Evolutionary conservation across 2,329 filamentous ascomycete species (phyloP).

Genomic region (Sordariomycetes sp.): DNA sequence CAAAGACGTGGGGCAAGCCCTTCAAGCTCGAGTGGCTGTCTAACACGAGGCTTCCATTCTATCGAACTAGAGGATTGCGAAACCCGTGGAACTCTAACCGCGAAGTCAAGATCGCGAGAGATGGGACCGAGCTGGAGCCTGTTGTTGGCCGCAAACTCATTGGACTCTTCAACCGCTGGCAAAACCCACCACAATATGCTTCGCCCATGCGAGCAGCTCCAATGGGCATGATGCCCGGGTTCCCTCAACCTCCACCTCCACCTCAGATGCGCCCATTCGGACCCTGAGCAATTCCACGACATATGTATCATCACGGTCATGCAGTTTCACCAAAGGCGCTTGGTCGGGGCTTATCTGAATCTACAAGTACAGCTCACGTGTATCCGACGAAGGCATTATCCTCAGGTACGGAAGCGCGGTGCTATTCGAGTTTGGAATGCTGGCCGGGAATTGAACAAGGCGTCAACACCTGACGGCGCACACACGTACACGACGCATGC

Average conservation of each 20-base stretch:
- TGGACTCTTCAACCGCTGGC: slow-evolving; percentile 62
- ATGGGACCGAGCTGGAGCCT: slow-evolving; percentile 88
- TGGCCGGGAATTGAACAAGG: too few relatives aligned
- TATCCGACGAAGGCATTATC: too few relatives aligned
- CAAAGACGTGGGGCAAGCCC: slow-evolving; percentile 78
- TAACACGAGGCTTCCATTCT: slow-evolving; percentile 76
- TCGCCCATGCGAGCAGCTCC: slow-evolving; percentile 19
- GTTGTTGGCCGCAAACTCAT: slow-evolving; percentile 67
- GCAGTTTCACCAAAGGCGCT: too few relatives aligned
- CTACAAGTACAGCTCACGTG: too few relatives aligned
- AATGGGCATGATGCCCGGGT: slow-evolving; percentile 26
- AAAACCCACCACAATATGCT: slow-evolving; percentile 24
- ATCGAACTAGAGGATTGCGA: slow-evolving; percentile 73
- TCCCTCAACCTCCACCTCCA: too few relatives aligned
- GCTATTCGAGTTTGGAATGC: too few relatives aligned
- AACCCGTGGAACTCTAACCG: slow-evolving; percentile 95
- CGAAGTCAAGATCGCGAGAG: slow-evolving; percentile 91
- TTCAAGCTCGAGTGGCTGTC: slow-evolving; percentile 90
- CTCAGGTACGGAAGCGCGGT: too few relatives aligned
- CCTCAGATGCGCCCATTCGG: slow-evolving; percentile 26
- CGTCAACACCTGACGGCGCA: too few relatives aligned
- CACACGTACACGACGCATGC: too few relatives aligned
- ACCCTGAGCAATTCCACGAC: too few relatives aligned
- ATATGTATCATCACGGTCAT: too few relatives aligned
- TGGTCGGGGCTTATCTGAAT: too few relatives aligned